Percentiles rank a stretch among this genome's conserved stretches.
phyloP scores from a whole-genome alignment of 2,329 filamentous ascomycete species.

The Metarhizium robertsii region DNA sequence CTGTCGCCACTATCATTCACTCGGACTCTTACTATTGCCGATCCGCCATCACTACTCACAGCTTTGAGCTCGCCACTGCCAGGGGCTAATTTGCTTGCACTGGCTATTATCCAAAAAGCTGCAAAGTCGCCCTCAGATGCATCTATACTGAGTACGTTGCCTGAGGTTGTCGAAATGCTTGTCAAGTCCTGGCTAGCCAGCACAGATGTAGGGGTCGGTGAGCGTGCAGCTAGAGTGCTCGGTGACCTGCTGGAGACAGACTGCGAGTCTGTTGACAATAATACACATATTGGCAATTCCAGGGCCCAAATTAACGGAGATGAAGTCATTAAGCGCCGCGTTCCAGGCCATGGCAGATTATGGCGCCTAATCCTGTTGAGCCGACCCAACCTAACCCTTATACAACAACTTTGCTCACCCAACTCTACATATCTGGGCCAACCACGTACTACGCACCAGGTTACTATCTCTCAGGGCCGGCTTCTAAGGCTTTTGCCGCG shows the following conservation, averaged over 20 bases:
- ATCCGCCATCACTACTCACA: slow-evolving; percentile 38
- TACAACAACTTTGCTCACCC: slow-evolving; percentile 27
- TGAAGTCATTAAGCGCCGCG: slow-evolving; percentile 27
- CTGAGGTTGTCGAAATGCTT: slow-evolving; percentile 37
- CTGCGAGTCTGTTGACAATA: slow-evolving; percentile 28
- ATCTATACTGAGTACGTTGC: slow-evolving; percentile 39
- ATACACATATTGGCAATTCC: not conserved
- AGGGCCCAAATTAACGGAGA: slow-evolving; percentile 17
- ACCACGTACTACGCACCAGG: slow-evolving; percentile 25
- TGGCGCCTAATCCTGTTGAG: slow-evolving; percentile 45
- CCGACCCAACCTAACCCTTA: slow-evolving; percentile 31
- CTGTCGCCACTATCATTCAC: slow-evolving; percentile 43
- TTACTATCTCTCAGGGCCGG: slow-evolving; percentile 42
- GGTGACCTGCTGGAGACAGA: slow-evolving; percentile 47
- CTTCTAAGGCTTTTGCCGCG: slow-evolving; percentile 42
- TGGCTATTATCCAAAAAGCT: slow-evolving; percentile 48
- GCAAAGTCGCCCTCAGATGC: slow-evolving; percentile 36
- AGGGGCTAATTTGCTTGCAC: slow-evolving; percentile 47
- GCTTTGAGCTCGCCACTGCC: slow-evolving; percentile 45
- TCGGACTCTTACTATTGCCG: slow-evolving; percentile 40
- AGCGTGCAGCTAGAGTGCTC: slow-evolving; percentile 40
- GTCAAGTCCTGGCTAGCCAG: slow-evolving; percentile 43
- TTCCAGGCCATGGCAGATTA: slow-evolving; percentile 40
- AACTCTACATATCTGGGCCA: slow-evolving; percentile 13
- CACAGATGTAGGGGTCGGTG: slow-evolving; percentile 45